Evolutionary conservation across 2,329 filamentous ascomycete species (phyloP), one percentile per base, ranked within the genome.

Genomic region (Paraphaeosphaeria minitans): DNA sequence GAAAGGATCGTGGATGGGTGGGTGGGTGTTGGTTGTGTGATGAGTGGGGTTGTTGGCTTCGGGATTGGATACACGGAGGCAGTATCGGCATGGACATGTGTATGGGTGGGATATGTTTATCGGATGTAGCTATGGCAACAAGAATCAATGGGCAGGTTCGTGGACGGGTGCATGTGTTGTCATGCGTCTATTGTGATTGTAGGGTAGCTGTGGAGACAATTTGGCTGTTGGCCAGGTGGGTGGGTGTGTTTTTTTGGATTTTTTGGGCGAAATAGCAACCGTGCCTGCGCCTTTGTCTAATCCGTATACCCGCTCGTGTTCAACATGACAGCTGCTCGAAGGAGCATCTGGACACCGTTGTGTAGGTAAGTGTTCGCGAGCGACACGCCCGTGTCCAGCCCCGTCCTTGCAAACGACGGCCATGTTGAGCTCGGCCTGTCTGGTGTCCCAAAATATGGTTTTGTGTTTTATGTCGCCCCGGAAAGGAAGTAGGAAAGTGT

Each of bases 401-500:
- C 9, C 29, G 29, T 31, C 29, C 29, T 31, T 31, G 37, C 37
- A 39, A 39, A 39, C 4, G 37, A n/a, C 37, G 7, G 16, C 37
- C n/a, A 39, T 8, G 14, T 16, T 39, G 14, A 46, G 27, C 7
- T 19, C 7, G 19, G 37, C 37, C 35, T 39, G 4, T n/a, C 37
- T 60, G 45, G 50, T 58, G 56, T 50, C 55, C 61, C 57, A 59
- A 33, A 58, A 52, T 55, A 60, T 59, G 55, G 58, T 70, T 70
- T 70, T 63, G 62, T 66, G 60, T 52, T 61, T 61, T 66, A 60
- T 62, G 52, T 43, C 54, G n/a, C 49, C 61, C 59, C 58, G 56
- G 57, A 66, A 67, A 37, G 21, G 59, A 60, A 62, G 55, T 64
- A 66, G 49, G 53, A 60, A 58, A 57, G 53, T 63, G 61, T 68